These are phyloP conservation scores for Coccomyxa subellipsoidea DNA, from an alignment of 163 green algal genomes.

Conservation along the genomic window DNA sequence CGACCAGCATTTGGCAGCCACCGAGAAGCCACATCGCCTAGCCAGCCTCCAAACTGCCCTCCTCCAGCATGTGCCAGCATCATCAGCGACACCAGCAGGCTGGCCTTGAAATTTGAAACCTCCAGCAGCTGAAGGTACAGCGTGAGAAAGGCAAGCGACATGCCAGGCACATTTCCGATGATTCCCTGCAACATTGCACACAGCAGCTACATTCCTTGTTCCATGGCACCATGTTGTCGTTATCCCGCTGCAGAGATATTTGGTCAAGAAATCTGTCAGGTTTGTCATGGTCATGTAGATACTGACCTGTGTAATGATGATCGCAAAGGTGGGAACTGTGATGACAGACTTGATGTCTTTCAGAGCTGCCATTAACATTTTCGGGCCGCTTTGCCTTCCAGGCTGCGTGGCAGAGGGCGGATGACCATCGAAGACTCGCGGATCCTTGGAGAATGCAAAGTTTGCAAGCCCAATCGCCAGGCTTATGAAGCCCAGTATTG, in stretches of 20 bases:
- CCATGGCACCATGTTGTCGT: too few species aligned
- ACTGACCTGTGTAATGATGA: constrained; percentile 61
- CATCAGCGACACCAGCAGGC: constrained; percentile 11
- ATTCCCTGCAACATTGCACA: constrained; percentile 60
- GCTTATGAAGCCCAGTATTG: constrained; percentile 47
- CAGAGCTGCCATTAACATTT: constrained; percentile 15
- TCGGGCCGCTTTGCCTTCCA: background rate
- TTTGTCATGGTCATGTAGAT: too few species aligned
- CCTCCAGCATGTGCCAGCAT: background rate
- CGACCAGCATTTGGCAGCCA: constrained; percentile 51
- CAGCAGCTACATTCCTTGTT: too few species aligned
- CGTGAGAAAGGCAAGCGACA: constrained; percentile 77
- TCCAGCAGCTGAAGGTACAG: constrained; percentile 64
- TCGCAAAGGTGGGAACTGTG: constrained; percentile 57
- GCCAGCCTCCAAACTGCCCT: background rate
- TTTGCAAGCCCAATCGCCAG: constrained; percentile 41
- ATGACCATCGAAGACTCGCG: constrained; percentile 17
- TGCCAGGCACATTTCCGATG: constrained; percentile 76
- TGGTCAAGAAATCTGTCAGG: too few species aligned
- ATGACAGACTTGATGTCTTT: constrained; percentile 43
- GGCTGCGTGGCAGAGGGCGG: background rate
- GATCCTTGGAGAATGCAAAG: constrained; percentile 38
- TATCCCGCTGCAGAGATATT: too few species aligned
- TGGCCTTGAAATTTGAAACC: constrained; percentile 21
- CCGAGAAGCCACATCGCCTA: constrained; percentile 38